Evolutionary conservation across 2,329 filamentous ascomycete genomes (phyloP), one percentile per base, ranked within the genome.

Genomic region (Fusarium humuli): DNA sequence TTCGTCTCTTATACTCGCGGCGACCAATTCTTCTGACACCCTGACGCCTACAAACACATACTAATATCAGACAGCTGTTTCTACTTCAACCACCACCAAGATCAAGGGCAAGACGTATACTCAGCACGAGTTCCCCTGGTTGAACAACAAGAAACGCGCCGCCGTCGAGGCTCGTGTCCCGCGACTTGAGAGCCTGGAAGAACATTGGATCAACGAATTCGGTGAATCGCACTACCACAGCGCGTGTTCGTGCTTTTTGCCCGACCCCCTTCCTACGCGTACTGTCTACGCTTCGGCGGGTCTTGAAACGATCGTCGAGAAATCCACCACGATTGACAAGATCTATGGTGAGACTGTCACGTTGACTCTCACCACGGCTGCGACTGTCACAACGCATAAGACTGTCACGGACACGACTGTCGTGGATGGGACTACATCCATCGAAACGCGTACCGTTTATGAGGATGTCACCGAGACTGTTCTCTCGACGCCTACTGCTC

Each of bases 221-320:
- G 65, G 65, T 25, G 46, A 54, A 25, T 20, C 22, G 8, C 56
- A 66, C 14, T 53, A 65, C 37, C 47, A 34, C 7, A 68, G 57
- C 29, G 65, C 65, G 5, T 68, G 65, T 22, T 68, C 62, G 4
- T 68, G 65, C 18, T 8, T 68, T 2, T 48, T 66, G 11, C 29
- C 47, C 0, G 66, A 46, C 16, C 56, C 65, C 22, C 57, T 68
- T 5, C 57, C 65, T 3, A 62, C 65, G 7, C 46, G 48, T 2
- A 68, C 65, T 3, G 44, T 57, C 1, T 47, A 68, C 16, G 34
- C 20, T 6, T 25, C 46, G 6, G 49, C 49, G 3, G 45, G 50
- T 6, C 57, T 50, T 20, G 48, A 23, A n/a, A 66, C 63, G 7
- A 53, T 58, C 2, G 7, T 25, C 9, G 42, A 47, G 22, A 54